Base-by-base conservation (phyloP, 345 rosid genomes). In the Lumnitzera racemosa region DNA sequence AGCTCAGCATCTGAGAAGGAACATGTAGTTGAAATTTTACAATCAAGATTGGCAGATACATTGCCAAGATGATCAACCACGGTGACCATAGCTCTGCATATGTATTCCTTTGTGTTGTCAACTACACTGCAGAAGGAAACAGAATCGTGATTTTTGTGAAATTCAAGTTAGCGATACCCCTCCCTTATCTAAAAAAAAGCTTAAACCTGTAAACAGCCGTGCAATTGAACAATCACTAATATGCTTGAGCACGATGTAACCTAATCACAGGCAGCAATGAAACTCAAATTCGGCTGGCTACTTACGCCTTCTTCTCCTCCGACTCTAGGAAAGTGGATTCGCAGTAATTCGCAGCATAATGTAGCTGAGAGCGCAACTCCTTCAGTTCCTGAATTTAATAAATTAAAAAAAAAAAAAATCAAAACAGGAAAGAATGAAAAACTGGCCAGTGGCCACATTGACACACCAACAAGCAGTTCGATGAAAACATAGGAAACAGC, bases 1-100 rank as follows among this genome's bases (percentile, higher is more conserved):
- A 78, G 77, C 68, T 87, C 86, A 2, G 82, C 75, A 15, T 78
- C 80, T 2, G 84, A 56, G 51, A 80, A 69, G 15, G 66, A 61
- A 25, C 64, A 50, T 3, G 75, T 56, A 36, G 70, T 50, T 12
- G 80, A 67, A 59, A 82, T 61, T 62, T 24, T 49, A 55, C 23
- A 49, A 51, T 82, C 67, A 12, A 87, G 79, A 59, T 80, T 82
- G 16, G 86, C 53, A 1, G 90, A 80, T 60, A 87, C 86, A 17
- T 62, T 76, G 47, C 95, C 90, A 24, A 87, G 72, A 67, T 82
- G 95, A 72, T 87, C 90, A 58, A 87, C 86, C 17, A 84, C 69
- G 3, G 90, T 72, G 13, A 87, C 86, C 50, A 82, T 56, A 13
- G 90, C 88, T 63, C 62, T 73, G 75, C 86, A 74, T 56, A 84